phyloP scores from a whole-genome alignment of 2,329 filamentous ascomycete genomes.

The Penicillium sp. region DNA sequence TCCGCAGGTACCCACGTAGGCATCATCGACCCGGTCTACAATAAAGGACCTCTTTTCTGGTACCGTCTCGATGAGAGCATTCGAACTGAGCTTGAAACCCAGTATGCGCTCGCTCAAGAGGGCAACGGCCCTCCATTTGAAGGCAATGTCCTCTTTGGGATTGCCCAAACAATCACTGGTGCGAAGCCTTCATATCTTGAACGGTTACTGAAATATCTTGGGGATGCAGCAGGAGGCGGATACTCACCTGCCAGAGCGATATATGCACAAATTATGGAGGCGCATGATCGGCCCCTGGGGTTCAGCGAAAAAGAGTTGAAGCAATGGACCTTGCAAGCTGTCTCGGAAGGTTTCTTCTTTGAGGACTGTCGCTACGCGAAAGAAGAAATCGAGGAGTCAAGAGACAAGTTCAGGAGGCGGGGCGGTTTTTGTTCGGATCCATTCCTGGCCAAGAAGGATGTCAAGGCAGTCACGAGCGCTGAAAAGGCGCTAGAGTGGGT shows the following conservation, averaged over 20 bases:
- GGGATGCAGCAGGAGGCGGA: slow-evolving; percentile 26
- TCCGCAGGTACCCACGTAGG: slow-evolving; percentile 21
- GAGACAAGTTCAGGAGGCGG: slow-evolving; percentile 23
- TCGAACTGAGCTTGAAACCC: slow-evolving; percentile 29
- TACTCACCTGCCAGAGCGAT: slow-evolving; percentile 32
- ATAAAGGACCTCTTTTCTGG: slow-evolving; percentile 36
- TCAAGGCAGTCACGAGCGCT: slow-evolving; percentile 17
- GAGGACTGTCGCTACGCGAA: slow-evolving; percentile 6
- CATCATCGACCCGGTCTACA: slow-evolving; percentile 32
- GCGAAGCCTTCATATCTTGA: slow-evolving; percentile 30
- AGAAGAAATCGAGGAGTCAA: slow-evolving; percentile 21
- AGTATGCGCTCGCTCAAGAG: slow-evolving; percentile 25
- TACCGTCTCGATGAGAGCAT: slow-evolving; percentile 31
- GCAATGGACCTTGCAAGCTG: slow-evolving; percentile 31
- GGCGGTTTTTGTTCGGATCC: slow-evolving; percentile 33
- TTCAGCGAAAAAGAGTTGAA: slow-evolving; percentile 25
- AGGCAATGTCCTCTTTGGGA: slow-evolving; percentile 32
- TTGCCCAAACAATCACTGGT: slow-evolving; percentile 34
- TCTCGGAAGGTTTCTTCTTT: slow-evolving; percentile 33
- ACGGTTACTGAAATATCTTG: slow-evolving; percentile 27
- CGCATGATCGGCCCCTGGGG: slow-evolving; percentile 23
- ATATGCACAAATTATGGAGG: slow-evolving; percentile 33
- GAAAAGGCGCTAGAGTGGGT: slow-evolving; percentile 18
- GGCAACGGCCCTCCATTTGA: slow-evolving; percentile 18
- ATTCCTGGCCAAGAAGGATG: slow-evolving; percentile 25